A percentile compares a stretch with the other conserved stretches of the same genome.
These are phyloP conservation scores for Yueomyces sp. DNA, from an alignment of 805 yeast genomes.

Conservation along the genomic window DNA sequence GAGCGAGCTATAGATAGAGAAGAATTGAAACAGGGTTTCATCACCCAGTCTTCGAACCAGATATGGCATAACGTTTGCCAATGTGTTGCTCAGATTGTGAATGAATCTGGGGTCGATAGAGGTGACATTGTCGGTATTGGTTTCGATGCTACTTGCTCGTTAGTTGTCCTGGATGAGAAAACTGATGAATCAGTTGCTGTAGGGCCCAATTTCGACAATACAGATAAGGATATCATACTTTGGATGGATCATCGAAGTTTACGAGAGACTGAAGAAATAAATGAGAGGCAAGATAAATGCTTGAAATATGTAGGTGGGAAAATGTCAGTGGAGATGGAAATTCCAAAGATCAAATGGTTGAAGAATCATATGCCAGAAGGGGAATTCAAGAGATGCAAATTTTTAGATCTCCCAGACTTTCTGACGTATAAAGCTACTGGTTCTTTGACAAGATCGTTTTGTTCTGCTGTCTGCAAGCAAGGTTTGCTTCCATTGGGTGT, in stretches of 20 bases:
- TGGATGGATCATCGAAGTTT: constrained; percentile 99
- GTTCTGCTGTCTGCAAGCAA: constrained; percentile 91
- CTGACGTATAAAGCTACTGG: constrained; percentile 87
- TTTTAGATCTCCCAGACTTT: constrained; percentile 86
- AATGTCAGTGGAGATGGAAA: constrained; percentile 97
- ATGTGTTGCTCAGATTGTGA: constrained; percentile 63
- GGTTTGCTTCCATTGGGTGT: constrained; percentile 90
- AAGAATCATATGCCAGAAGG: constrained; percentile 65
- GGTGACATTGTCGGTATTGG: constrained; percentile 71
- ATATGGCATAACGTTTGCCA: constrained; percentile 83
- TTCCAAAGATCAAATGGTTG: constrained; percentile 95
- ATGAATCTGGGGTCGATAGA: constrained; percentile 64
- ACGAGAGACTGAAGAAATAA: constrained; percentile 66
- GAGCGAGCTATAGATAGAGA: constrained; percentile 70
- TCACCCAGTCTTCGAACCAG: constrained; percentile 80
- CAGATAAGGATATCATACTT: constrained; percentile 68
- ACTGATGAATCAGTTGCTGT: constrained; percentile 67
- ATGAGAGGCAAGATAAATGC: constrained; percentile 64
- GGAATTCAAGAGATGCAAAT: constrained; percentile 48
- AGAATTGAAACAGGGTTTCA: constrained; percentile 56
- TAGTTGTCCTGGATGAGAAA: constrained; percentile 61
- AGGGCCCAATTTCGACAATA: constrained; percentile 75
- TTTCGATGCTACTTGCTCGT: constrained; percentile 94
- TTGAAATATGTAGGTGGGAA: constrained; percentile 91
- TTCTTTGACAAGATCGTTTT: constrained; percentile 72